These are phyloP conservation scores for Murraya paniculata DNA, from an alignment of 345 rosid genomes.

Conservation along the genomic window DNA sequence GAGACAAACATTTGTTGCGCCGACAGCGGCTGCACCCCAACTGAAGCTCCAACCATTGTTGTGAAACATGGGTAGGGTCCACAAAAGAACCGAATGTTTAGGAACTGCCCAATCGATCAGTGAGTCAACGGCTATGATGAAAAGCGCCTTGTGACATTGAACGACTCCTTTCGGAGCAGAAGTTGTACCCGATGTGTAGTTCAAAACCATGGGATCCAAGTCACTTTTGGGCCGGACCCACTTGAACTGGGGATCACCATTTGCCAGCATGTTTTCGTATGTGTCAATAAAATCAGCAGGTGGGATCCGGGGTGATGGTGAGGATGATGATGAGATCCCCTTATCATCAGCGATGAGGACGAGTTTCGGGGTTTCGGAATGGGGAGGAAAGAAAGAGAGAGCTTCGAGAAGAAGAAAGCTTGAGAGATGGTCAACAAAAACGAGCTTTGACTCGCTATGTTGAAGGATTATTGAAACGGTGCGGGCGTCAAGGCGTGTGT, in stretches of 20 bases:
- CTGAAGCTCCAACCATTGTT: slow-evolving; percentile 34
- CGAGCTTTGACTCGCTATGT: too few relatives aligned
- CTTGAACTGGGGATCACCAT: too few relatives aligned
- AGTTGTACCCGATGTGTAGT: slow-evolving; percentile 40
- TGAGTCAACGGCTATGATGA: slow-evolving; percentile 22
- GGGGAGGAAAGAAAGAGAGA: slow-evolving; percentile 14
- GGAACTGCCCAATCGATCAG: slow-evolving; percentile 20
- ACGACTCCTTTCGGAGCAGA: slow-evolving; percentile 6
- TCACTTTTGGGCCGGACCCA: too few relatives aligned
- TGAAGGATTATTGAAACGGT: slow-evolving; percentile 32
- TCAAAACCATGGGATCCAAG: slow-evolving; percentile 5
- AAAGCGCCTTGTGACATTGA: slow-evolving; percentile 27
- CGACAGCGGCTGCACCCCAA: slow-evolving; percentile 38
- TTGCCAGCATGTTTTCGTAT: too few relatives aligned
- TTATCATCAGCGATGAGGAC: too few relatives aligned
- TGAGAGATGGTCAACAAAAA: too few relatives aligned
- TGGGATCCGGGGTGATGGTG: too few relatives aligned
- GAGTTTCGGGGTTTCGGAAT: too few relatives aligned
- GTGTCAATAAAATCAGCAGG: too few relatives aligned
- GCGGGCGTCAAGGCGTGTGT: slow-evolving; percentile 51
- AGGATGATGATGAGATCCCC: too few relatives aligned
- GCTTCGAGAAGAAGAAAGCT: slow-evolving; percentile 37
- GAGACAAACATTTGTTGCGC: slow-evolving; percentile 35
- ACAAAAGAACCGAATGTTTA: slow-evolving; percentile 22
- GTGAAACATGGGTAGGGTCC: slow-evolving; percentile 43